Evolutionary conservation across 106 monocot genomes (phyloP).

Genomic region (Vanilla planifolia): DNA sequence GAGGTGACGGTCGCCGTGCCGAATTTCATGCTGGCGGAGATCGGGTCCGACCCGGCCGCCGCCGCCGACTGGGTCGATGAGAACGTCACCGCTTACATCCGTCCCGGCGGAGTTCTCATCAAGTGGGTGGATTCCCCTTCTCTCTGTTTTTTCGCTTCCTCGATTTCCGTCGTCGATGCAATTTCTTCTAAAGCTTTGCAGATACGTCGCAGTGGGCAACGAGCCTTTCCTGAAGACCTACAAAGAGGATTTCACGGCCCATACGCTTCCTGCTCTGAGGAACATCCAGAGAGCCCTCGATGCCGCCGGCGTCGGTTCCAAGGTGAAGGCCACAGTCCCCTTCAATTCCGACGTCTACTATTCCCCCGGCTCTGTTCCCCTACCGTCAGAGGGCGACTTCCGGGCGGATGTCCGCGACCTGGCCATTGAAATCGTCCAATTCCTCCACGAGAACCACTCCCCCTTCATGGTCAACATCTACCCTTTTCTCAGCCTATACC

Average conservation of each 20-base stretch:
- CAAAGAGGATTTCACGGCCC: conserved; percentile 21
- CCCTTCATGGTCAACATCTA: conserved; percentile 57
- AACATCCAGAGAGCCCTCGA: conserved; percentile 48
- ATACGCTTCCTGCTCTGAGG: conserved; percentile 37
- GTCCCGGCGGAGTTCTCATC: conserved; percentile 33
- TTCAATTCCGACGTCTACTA: conserved; percentile 55
- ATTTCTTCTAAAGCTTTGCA: conserved; percentile 5
- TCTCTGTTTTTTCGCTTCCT: not conserved
- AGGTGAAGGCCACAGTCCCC: conserved; percentile 48
- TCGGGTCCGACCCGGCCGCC: conserved; percentile 16
- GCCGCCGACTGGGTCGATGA: conserved; percentile 39
- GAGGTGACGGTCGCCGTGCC: conserved; percentile 49
- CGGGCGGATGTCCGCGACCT: conserved; percentile 25
- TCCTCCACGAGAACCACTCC: conserved; percentile 21
- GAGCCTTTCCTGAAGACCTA: conserved; percentile 48
- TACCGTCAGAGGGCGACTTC: conserved; percentile 40
- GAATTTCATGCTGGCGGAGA: conserved; percentile 32
- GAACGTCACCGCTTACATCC: conserved; percentile 30
- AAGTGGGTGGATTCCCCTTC: conserved; percentile 2
- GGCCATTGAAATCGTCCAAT: conserved; percentile 30
- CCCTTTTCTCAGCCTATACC: conserved; percentile 44
- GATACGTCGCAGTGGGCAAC: conserved; percentile 54
- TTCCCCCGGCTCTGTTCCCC: conserved; percentile 21
- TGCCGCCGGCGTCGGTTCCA: conserved; percentile 14
- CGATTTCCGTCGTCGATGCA: not conserved